These are phyloP conservation scores for Cyberlindnera galapagoensis DNA, from an alignment of 805 yeast genomes.

Conservation along the genomic window DNA sequence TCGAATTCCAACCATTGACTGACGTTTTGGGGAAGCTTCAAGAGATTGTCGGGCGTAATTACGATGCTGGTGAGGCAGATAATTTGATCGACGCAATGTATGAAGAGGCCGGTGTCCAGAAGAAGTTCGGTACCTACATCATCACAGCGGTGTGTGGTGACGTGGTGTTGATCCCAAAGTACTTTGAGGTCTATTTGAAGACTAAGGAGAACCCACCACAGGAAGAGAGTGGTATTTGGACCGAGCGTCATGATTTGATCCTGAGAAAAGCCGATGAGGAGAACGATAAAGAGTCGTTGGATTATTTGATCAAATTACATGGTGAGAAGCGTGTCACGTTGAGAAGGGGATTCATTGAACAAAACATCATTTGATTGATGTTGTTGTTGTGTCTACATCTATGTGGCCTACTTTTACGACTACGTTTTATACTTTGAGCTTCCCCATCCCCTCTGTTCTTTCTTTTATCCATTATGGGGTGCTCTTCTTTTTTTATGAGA, in stretches of 20 bases:
- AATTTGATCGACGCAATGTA: constrained; percentile 33
- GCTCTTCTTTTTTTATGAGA: too few relatives aligned
- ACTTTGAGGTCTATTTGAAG: constrained; percentile 33
- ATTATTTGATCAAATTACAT: constrained; percentile 30
- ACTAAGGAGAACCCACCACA: constrained; percentile 37
- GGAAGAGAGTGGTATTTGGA: constrained; percentile 40
- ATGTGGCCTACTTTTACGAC: too few relatives aligned
- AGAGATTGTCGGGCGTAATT: constrained; percentile 34
- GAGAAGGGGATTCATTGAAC: constrained; percentile 34
- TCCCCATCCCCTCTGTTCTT: too few relatives aligned
- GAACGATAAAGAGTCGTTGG: constrained; percentile 29
- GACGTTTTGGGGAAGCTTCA: constrained; percentile 29
- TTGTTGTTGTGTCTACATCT: too few relatives aligned
- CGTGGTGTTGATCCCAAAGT: constrained; percentile 34
- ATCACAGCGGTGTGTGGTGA: constrained; percentile 40
- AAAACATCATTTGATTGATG: constrained; percentile 27
- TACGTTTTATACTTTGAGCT: too few relatives aligned
- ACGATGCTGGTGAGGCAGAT: constrained; percentile 37
- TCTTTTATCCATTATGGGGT: too few relatives aligned
- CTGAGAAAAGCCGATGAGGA: constrained; percentile 19
- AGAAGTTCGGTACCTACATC: constrained; percentile 35
- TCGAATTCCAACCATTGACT: constrained; percentile 28
- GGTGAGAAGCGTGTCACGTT: constrained; percentile 35
- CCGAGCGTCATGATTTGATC: constrained; percentile 35
- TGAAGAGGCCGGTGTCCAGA: constrained; percentile 36